Evolutionary conservation across 345 rosid species (phyloP).

Genomic region (Trapa bicornis): DNA sequence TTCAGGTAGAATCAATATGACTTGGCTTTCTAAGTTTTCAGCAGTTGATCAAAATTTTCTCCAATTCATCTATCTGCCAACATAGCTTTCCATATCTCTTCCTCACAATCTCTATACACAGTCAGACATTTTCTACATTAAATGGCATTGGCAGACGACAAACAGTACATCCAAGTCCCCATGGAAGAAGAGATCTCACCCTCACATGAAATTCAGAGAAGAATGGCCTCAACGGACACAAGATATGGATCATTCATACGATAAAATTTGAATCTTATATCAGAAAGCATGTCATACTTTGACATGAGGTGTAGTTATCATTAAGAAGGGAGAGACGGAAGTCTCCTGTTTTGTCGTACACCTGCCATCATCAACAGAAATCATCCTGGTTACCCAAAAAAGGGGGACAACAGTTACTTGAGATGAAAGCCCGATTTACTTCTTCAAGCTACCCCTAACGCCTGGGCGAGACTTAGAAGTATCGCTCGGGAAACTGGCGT

Average conservation of each 20-base stretch:
- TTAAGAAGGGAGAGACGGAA: not conserved
- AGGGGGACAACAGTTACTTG: too few species aligned
- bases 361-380: not conserved
- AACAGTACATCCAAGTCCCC: not conserved
- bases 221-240: not conserved
- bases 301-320: not conserved
- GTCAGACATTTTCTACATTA: not conserved
- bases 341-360: not conserved
- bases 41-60: too few species aligned
- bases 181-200: not conserved
- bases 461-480: conserved; percentile 24
- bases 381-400: not conserved
- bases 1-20: too few species aligned
- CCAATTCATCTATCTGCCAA: too few species aligned
- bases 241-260: not conserved
- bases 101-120: not conserved
- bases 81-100: too few species aligned
- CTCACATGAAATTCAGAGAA: not conserved
- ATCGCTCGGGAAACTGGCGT: conserved; percentile 16
- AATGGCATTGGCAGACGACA: not conserved
- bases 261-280: not conserved
- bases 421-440: conserved; percentile 7
- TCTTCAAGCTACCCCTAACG: conserved; percentile 33
- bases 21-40: too few species aligned
- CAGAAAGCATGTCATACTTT: not conserved